Base-by-base conservation (phyloP, 495 filamentous ascomycete genomes). In the Aspergillus leporis region DNA sequence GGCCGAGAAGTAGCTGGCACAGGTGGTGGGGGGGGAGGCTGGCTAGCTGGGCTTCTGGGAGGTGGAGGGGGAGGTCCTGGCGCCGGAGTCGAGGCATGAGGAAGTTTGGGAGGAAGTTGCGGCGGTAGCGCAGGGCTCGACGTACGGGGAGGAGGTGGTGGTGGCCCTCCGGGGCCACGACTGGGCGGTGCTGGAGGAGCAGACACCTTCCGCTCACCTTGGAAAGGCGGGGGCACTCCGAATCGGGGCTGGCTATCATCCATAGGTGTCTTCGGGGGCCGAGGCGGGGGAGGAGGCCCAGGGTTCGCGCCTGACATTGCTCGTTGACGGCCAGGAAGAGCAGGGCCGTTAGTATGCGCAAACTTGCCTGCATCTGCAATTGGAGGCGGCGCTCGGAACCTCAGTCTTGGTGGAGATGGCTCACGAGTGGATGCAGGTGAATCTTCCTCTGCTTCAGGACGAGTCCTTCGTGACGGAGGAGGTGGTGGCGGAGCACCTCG, bases 351-450 rank as follows among this genome's bases (percentile, higher is more conserved):
- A 19, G 78, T 73, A 64, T 86, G 75, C 4, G 85, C 87, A 64
- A 81, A 93, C 70, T 90, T 93, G 5, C 93, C 93, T 41, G 93
- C 93, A 69, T 94, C 90, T 56, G 90, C 83, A 49, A 96, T 72
- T 19, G 93, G 90, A 60, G 92, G 93, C 19, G 93, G 92, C 22
- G 90, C 93, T 56, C 84, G 81, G 66, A 93, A 96, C 63, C 81
- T 83, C 19, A 69, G 64, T 22, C 73, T 67, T 8, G 77, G 76
- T n/a, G 80, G 83, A 28, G 78, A 81, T 25, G 81, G 77, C 19
- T 78, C 76, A 28, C 76, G 83, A 4, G 49, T 57, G 28, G 80
- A 73, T 53, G 78, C 67, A 30, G 77, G 64, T 7, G 88, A 72
- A 53, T 89, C 84, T 61, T 85, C 78, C 25, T 81, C 79, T 32